Evolutionary conservation across 2,329 filamentous ascomycete species (phyloP).

Genomic region (Apiospora pterosperma): DNA sequence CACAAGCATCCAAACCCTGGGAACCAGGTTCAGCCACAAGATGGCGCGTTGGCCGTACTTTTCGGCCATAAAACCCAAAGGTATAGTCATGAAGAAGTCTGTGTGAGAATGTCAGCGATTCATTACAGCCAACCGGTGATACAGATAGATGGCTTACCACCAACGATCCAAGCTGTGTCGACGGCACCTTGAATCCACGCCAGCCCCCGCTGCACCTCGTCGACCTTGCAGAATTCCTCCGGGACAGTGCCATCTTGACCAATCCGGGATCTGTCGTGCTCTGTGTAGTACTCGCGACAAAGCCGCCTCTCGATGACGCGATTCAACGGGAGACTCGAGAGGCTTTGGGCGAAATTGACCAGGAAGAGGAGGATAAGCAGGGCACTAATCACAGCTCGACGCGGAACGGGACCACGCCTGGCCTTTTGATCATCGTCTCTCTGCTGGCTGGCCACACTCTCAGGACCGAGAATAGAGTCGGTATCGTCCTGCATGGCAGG

Average conservation of each 20-base stretch:
- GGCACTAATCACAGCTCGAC: slow-evolving; percentile 11
- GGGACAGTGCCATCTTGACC: slow-evolving; percentile 36
- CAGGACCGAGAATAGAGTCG: background rate
- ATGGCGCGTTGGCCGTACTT: slow-evolving; percentile 36
- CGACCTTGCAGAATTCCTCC: slow-evolving; percentile 52
- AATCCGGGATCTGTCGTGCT: slow-evolving; percentile 33
- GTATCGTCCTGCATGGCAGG: background rate
- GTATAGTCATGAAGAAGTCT: slow-evolving; percentile 49
- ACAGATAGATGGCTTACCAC: slow-evolving; percentile 30
- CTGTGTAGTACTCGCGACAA: slow-evolving; percentile 47
- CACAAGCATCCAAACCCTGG: slow-evolving; percentile 35
- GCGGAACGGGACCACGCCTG: background rate
- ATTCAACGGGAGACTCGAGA: slow-evolving; percentile 46
- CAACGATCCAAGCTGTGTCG: slow-evolving; percentile 47
- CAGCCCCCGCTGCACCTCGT: slow-evolving; percentile 46
- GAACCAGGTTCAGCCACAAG: slow-evolving; percentile 41
- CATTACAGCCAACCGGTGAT: background rate
- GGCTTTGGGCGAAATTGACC: slow-evolving; percentile 43
- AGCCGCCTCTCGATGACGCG: slow-evolving; percentile 43
- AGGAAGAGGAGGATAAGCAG: slow-evolving; percentile 40
- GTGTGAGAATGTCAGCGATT: background rate
- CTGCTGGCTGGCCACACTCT: background rate
- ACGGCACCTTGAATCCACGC: slow-evolving; percentile 50
- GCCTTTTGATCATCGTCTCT: background rate
- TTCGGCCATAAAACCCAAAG: slow-evolving; percentile 42